These are phyloP conservation scores for Phytophthora pluvialis DNA, from an alignment of 352 stramenopile species.

Conservation along the genomic window DNA sequence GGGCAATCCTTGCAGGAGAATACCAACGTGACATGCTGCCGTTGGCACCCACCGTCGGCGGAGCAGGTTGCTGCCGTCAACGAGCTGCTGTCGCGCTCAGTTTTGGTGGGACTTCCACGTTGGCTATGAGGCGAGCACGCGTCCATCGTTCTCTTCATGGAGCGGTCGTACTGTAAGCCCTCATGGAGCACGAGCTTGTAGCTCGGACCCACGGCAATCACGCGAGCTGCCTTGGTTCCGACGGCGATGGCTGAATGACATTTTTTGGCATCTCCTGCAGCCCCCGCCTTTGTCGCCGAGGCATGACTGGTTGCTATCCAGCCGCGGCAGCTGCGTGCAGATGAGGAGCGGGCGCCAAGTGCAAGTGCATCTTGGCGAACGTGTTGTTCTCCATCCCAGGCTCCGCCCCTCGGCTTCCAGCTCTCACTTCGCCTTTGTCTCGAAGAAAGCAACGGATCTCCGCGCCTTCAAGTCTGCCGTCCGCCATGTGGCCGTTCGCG, in stretches of 20 bases:
- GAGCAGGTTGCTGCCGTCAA: neutral
- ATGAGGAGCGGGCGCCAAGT: constrained; percentile 11
- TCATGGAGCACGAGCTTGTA: constrained; percentile 3
- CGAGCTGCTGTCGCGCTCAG: neutral
- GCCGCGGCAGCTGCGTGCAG: constrained; percentile 19
- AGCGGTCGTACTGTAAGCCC: too few species aligned
- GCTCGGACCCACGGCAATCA: constrained; percentile 19
- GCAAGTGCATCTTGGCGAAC: constrained; percentile 12
- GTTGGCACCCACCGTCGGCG: constrained; percentile 4
- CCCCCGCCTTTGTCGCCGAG: constrained; percentile 11
- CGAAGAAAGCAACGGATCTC: constrained; percentile 3
- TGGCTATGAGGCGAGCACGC: too few species aligned
- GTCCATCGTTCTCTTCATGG: too few species aligned
- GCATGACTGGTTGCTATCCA: constrained; percentile 11
- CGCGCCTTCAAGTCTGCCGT: neutral
- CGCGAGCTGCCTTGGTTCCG: constrained; percentile 11
- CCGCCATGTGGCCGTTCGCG: constrained; percentile 5
- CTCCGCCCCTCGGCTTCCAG: neutral
- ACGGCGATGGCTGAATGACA: constrained; percentile 14
- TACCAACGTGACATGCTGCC: constrained; percentile 28
- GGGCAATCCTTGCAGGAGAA: constrained; percentile 19
- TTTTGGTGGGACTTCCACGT: too few species aligned
- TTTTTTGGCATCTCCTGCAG: constrained; percentile 1
- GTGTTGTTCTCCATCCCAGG: neutral
- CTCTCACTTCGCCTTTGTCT: constrained; percentile 26